Base-by-base conservation (phyloP, 805 yeast species). In the Jamesozyma piceae region DNA sequence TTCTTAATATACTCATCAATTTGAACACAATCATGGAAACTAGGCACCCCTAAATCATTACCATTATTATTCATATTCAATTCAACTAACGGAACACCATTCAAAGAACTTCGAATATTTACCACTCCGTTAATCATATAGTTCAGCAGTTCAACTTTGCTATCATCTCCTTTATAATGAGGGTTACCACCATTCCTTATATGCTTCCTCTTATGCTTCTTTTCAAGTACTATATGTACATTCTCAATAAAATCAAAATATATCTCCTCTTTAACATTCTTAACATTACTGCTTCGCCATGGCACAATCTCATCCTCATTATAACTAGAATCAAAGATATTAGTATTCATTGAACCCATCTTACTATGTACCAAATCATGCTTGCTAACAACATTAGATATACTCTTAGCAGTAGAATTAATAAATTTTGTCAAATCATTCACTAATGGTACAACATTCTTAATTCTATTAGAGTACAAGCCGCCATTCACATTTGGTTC, bases 241-340 rank as follows among this genome's bases (percentile, higher is more conserved):
- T 71, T 66, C 59, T 90, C 98, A 2, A 71, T 69, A 5, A 92
- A 58, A 62, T 92, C 97, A 8, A 90, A 82, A 58, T 80, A 87
- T 62, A 90, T 70, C 62, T 90, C 97, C 60, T 90, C 87, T 49
- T 79, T 79, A 3, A 85, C 72, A n/a, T 83, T 81, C 48, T 77
- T 74, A 4, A 79, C 57, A 37, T 75, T 10, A 6, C 20, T 69
- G 11, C 28, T 24, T 53, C 97, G 73, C 97, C 97, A 90, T 1
- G 95, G 95, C 8, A 54, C 57, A 8, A 67, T 64, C 22, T 56
- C 55, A 37, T 66, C 57, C 17, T 52, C 53, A 8, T 9, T 22
- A 22, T 5, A 10, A n/a, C 19, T 15, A 14, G 5, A 15, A 10
- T 15, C 11, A 24, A 13, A 24, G 10, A 24, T 37, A 13, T 21